Conservation (phyloP, 2,329 filamentous ascomycete species). For the Xylaria arbuscula region DNA sequence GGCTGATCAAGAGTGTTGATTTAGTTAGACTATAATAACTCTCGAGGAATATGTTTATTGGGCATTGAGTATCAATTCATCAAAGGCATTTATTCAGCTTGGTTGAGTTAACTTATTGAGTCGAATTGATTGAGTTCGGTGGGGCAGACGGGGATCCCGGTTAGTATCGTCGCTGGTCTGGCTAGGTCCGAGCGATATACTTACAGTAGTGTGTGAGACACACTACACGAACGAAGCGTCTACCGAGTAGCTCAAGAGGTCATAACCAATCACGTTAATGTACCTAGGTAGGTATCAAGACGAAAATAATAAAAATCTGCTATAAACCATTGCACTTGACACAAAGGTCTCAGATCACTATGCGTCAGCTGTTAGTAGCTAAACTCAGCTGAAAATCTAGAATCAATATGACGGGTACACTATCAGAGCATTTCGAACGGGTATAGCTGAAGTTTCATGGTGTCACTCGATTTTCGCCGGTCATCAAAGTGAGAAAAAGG, state of each 20-base stretch:
- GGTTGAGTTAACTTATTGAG: too few relatives aligned
- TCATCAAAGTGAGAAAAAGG: slow-evolving; percentile 3
- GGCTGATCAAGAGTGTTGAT: background rate
- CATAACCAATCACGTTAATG: background rate
- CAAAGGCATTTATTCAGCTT: background rate
- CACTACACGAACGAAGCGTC: too few relatives aligned
- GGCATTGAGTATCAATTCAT: background rate
- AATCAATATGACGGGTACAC: background rate
- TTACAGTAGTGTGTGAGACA: too few relatives aligned
- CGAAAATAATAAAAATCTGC: background rate
- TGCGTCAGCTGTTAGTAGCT: slow-evolving; percentile 4
- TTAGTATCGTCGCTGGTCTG: too few relatives aligned
- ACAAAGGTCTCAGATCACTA: background rate
- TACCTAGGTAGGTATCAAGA: background rate
- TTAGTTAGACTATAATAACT: background rate
- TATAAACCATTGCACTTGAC: background rate
- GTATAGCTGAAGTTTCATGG: background rate
- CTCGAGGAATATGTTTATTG: background rate
- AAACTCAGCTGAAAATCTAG: slow-evolving; percentile 15
- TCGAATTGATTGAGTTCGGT: too few relatives aligned
- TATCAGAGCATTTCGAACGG: background rate
- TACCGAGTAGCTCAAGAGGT: background rate
- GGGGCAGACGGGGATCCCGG: too few relatives aligned
- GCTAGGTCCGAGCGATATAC: too few relatives aligned
- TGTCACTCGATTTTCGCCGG: background rate